Conservation (phyloP, 257 asterid species). For the Buddleja alternifolia region DNA sequence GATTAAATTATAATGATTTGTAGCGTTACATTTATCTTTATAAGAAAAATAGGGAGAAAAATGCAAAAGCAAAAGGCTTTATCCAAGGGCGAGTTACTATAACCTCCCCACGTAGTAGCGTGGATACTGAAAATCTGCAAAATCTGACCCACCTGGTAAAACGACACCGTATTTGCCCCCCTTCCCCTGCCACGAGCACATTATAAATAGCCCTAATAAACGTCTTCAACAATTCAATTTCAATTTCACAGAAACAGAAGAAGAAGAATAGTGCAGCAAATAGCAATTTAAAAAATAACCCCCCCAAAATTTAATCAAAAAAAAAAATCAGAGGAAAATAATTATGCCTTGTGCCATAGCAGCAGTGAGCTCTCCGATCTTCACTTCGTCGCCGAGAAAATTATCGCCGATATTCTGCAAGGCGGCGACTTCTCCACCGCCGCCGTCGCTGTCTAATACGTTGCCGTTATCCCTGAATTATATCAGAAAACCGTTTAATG, state of each 20-base stretch:
- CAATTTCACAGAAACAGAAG: conserved; percentile 13
- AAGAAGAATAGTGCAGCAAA: background rate
- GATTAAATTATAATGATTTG: background rate
- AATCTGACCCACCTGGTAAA: background rate
- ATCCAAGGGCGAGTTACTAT: conserved; percentile 7
- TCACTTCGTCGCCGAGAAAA: conserved; percentile 56
- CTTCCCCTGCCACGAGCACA: background rate
- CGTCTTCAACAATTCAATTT: conserved; percentile 10
- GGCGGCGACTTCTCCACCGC: conserved; percentile 46
- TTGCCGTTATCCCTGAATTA: conserved; percentile 40
- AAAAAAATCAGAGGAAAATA: background rate
- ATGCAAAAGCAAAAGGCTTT: background rate
- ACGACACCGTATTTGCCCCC: conserved; percentile 35
- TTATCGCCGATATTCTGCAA: conserved; percentile 56
- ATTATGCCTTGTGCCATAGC: conserved; percentile 63
- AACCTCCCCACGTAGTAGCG: conserved; percentile 17
- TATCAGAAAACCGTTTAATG: conserved; percentile 23
- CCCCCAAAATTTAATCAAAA: background rate
- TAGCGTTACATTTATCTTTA: no score
- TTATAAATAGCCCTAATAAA: conserved; percentile 26
- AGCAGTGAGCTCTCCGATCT: conserved; percentile 52
- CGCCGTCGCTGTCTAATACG: conserved; percentile 44
- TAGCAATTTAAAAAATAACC: background rate
- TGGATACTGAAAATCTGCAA: background rate
- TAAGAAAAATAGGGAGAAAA: background rate